phyloP scores from a whole-genome alignment of 2,329 filamentous ascomycete species.

The Biscogniauxia sp. region DNA sequence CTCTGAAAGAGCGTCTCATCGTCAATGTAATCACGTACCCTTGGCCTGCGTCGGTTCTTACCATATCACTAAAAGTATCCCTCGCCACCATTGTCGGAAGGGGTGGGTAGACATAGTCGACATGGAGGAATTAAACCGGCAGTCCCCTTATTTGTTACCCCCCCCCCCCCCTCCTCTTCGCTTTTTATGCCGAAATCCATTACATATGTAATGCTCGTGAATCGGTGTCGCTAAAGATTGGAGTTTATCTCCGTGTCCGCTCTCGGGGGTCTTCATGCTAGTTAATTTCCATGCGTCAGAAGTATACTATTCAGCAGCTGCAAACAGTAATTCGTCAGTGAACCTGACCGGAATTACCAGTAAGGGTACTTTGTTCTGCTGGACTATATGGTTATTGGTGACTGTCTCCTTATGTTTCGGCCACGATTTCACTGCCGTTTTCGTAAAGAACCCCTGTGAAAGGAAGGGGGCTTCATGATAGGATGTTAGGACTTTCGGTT shows the following conservation, averaged over 20 bases:
- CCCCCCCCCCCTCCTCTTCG: too few relatives aligned
- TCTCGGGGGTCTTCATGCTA: too few relatives aligned
- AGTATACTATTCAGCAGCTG: too few relatives aligned
- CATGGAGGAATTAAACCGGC: background rate
- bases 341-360: background rate
- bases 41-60: background rate
- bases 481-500: background rate
- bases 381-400: background rate
- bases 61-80: background rate
- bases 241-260: too few relatives aligned
- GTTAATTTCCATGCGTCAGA: too few relatives aligned
- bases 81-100: background rate
- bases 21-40: background rate
- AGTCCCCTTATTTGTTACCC: too few relatives aligned
- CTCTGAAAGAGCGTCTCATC: background rate
- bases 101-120: background rate
- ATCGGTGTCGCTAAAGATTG: too few relatives aligned
- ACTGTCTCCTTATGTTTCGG: background rate
- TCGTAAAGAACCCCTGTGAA: too few relatives aligned
- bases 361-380: background rate
- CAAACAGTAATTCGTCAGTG: background rate
- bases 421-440: too few relatives aligned
- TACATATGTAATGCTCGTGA: too few relatives aligned
- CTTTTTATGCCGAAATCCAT: too few relatives aligned
- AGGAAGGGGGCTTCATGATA: too few relatives aligned